Evolutionary conservation across 352 stramenopile species (phyloP).

Genomic region (Halophytophthora polymorphica): DNA sequence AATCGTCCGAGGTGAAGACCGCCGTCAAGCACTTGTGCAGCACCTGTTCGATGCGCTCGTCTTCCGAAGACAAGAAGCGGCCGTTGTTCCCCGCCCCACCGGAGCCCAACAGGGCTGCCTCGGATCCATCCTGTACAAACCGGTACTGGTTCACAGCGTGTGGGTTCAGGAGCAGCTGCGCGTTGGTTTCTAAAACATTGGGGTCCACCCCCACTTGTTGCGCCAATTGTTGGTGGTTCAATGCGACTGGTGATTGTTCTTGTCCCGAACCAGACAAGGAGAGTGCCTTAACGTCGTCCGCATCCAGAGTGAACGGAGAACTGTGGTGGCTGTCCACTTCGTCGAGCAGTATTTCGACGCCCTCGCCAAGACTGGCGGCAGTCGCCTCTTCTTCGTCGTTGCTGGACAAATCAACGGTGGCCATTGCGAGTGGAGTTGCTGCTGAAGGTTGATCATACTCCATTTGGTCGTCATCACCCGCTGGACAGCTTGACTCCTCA

Average conservation of each 20-base stretch:
- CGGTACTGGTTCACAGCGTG: constrained; percentile 47
- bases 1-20: constrained; percentile 79
- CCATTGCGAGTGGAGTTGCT: background rate
- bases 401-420: constrained; percentile 1
- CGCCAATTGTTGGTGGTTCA: constrained; percentile 24
- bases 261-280: background rate
- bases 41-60: constrained; percentile 75
- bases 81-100: constrained; percentile 11
- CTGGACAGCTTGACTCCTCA: background rate
- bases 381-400: constrained; percentile 6
- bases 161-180: constrained; percentile 33
- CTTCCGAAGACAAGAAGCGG: constrained; percentile 58
- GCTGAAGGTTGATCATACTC: background rate
- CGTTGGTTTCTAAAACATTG: constrained; percentile 31
- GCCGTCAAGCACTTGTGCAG: constrained; percentile 81
- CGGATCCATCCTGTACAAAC: constrained; percentile 20
- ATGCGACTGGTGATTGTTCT: background rate
- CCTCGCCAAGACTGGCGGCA: constrained; percentile 16
- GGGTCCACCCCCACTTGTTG: constrained; percentile 34
- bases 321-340: constrained; percentile 4
- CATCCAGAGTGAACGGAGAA: constrained; percentile 28
- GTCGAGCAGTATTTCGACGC: constrained; percentile 36
- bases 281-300: constrained; percentile 17
- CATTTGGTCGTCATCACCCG: background rate
- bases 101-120: constrained; percentile 14